phyloP scores from a whole-genome alignment of 768 basidiomycete genomes.

The Sarcomyxa edulis region DNA sequence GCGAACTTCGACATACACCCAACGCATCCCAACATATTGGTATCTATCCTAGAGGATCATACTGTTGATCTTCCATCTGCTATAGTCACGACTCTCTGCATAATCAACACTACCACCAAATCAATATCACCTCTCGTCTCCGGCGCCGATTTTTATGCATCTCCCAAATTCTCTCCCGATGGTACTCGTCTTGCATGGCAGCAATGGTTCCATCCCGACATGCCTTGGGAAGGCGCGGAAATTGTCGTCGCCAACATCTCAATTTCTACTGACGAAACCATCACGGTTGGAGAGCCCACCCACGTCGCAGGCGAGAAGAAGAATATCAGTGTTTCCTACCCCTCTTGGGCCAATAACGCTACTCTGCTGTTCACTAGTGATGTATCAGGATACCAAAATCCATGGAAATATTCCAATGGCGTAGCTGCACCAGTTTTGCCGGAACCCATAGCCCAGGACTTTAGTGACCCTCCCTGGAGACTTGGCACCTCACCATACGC shows the following conservation, averaged over 20 bases:
- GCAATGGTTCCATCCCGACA: slow-evolving; percentile 56
- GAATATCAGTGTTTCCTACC: slow-evolving; percentile 51
- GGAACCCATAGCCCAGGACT: slow-evolving; percentile 45
- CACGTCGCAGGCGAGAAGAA: slow-evolving; percentile 47
- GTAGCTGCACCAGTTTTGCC: slow-evolving; percentile 33
- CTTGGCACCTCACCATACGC: slow-evolving; percentile 46
- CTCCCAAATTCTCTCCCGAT: slow-evolving; percentile 54
- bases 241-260: slow-evolving; percentile 48
- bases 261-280: slow-evolving; percentile 14
- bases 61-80: slow-evolving; percentile 37
- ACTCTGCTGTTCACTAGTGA: slow-evolving; percentile 62
- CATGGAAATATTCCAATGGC: slow-evolving; percentile 43
- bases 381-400: slow-evolving; percentile 61
- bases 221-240: slow-evolving; percentile 62
- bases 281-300: slow-evolving; percentile 29
- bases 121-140: slow-evolving; percentile 31
- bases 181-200: slow-evolving; percentile 57
- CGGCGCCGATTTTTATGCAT: slow-evolving; percentile 59
- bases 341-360: slow-evolving; percentile 53
- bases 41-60: slow-evolving; percentile 57
- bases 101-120: slow-evolving; percentile 36
- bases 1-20: slow-evolving; percentile 53
- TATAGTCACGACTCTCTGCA: slow-evolving; percentile 41
- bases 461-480: slow-evolving; percentile 51
- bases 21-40: slow-evolving; percentile 33